phyloP scores from a whole-genome alignment of 169 alveolate species.

The Eimeria praecox region DNA sequence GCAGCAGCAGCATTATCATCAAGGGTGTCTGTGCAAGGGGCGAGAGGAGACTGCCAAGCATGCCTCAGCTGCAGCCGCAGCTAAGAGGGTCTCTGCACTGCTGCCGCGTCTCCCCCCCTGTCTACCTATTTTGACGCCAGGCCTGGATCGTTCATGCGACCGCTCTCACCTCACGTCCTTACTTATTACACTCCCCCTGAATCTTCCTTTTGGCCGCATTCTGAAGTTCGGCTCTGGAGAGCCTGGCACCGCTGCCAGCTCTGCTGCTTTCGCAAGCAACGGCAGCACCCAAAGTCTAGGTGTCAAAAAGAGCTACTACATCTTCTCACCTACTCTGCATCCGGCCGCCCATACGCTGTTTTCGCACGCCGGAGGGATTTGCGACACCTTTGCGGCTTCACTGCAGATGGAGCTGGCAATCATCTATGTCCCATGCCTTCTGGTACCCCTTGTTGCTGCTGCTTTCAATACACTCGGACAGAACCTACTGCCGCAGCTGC shows the following conservation, averaged over 20 bases:
- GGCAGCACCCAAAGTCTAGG: constrained; percentile 73
- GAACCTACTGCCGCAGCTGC: constrained; percentile 71
- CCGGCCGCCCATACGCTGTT: constrained; percentile 74
- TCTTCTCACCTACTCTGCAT: constrained; percentile 76
- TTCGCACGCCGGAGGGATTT: constrained; percentile 80
- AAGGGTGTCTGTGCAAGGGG: constrained; percentile 52
- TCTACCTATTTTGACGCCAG: constrained; percentile 27
- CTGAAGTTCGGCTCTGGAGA: constrained; percentile 66
- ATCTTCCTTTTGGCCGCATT: constrained; percentile 79
- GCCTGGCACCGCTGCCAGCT: background rate
- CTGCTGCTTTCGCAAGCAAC: background rate
- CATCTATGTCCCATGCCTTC: constrained; percentile 58
- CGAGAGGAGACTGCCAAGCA: constrained; percentile 35
- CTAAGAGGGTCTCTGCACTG: constrained; percentile 25
- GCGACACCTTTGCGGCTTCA: constrained; percentile 80
- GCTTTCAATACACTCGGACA: constrained; percentile 43
- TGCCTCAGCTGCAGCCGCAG: constrained; percentile 12
- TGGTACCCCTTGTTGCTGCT: constrained; percentile 54
- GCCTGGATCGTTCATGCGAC: constrained; percentile 52
- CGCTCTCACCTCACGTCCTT: constrained; percentile 70
- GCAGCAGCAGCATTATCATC: constrained; percentile 38
- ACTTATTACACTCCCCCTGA: constrained; percentile 75
- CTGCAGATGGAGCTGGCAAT: constrained; percentile 78
- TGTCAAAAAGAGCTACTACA: constrained; percentile 77
- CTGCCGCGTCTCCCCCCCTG: constrained; percentile 42